These are phyloP conservation scores for Lepidopterella palustris DNA, from an alignment of 495 filamentous ascomycete species.

Conservation along the genomic window DNA sequence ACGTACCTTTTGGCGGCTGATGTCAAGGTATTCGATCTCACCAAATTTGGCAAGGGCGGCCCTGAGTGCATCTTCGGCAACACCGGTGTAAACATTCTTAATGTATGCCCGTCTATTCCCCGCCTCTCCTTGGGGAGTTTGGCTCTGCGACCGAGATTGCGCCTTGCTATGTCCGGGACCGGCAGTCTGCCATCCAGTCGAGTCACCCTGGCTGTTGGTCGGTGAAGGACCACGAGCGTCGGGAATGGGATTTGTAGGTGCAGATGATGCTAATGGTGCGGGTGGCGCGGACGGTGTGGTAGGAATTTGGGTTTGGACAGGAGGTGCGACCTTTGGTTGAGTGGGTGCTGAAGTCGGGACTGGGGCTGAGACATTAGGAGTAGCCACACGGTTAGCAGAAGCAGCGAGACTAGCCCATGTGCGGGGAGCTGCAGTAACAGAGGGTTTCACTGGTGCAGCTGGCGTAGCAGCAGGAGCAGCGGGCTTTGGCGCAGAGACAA, in stretches of 20 bases:
- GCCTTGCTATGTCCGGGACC: slow-evolving; percentile 70
- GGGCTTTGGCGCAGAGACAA: slow-evolving; percentile 39
- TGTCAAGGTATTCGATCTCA: slow-evolving; percentile 77
- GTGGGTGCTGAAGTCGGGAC: slow-evolving; percentile 15
- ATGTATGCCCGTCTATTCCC: slow-evolving; percentile 70
- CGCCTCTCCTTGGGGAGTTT: slow-evolving; percentile 29
- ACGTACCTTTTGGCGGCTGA: slow-evolving; percentile 81
- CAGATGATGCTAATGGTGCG: not conserved
- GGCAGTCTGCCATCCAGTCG: slow-evolving; percentile 73
- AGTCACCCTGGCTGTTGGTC: slow-evolving; percentile 42
- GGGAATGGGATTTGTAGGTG: slow-evolving; percentile 37
- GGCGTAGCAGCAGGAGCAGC: slow-evolving; percentile 36
- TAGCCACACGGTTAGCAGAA: slow-evolving; percentile 40
- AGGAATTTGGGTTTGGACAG: slow-evolving; percentile 16
- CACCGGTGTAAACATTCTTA: slow-evolving; percentile 85
- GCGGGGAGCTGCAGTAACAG: slow-evolving; percentile 57
- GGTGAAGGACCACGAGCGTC: slow-evolving; percentile 41
- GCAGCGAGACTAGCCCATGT: slow-evolving; percentile 86
- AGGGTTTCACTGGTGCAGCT: slow-evolving; percentile 27
- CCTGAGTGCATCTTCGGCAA: slow-evolving; percentile 61
- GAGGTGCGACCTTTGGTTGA: slow-evolving; percentile 25
- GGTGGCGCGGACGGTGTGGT: slow-evolving; percentile 19
- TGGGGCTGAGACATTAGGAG: slow-evolving; percentile 32
- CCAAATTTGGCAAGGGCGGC: slow-evolving; percentile 63
- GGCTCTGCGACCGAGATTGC: slow-evolving; percentile 56